A percentile compares a stretch with the other conserved stretches of the same genome.
phyloP scores from a whole-genome alignment of 306 rosid genomes.

The Amphicarpaea edgeworthii region DNA sequence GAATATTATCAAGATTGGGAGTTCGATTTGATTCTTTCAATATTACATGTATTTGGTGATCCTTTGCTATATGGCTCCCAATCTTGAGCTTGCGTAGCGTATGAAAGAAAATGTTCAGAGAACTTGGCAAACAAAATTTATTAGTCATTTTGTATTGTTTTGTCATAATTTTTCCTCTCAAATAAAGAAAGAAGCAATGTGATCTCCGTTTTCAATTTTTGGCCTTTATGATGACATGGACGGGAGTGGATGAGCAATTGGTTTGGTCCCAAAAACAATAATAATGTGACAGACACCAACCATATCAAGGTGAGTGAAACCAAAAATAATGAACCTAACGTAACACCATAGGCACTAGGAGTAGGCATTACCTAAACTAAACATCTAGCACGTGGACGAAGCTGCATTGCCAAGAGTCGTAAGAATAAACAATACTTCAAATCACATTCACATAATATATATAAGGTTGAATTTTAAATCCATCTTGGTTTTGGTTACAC shows the following conservation, averaged over 20 bases:
- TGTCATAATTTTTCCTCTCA: neutral
- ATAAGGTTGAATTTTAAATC: constrained; percentile 17
- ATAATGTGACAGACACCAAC: neutral
- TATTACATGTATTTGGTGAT: no score
- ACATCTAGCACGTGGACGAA: constrained; percentile 30
- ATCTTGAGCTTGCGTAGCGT: no score
- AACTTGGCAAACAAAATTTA: no score
- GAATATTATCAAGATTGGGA: no score
- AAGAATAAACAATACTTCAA: neutral
- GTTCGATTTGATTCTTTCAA: no score
- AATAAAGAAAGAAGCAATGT: neutral
- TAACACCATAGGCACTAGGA: no score
- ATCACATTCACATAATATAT: neutral
- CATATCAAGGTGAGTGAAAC: neutral
- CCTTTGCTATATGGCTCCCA: no score
- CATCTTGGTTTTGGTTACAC: neutral
- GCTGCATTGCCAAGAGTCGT: no score
- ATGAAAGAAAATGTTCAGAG: no score
- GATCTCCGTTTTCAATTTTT: neutral
- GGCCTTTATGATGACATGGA: neutral
- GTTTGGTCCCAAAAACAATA: constrained; percentile 17
- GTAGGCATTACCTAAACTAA: neutral
- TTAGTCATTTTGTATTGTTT: neutral
- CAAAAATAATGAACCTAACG: no score
- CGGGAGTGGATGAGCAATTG: neutral